Conservation (phyloP, 2,329 filamentous ascomycete species). For the Fonsecaea nubica region DNA sequence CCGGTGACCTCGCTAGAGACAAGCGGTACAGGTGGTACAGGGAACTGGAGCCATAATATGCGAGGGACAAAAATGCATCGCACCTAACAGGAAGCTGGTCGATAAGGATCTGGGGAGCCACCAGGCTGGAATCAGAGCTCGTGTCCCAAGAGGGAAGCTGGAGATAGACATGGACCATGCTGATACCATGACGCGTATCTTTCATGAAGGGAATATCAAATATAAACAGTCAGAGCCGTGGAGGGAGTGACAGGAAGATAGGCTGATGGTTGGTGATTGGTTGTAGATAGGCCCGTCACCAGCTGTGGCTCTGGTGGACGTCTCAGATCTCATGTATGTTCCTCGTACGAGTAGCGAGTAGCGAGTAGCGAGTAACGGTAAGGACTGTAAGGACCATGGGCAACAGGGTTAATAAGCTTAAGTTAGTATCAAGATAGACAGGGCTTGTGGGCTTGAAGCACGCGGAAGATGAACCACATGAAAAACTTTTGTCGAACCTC, state of each 20-base stretch:
- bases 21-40: background rate
- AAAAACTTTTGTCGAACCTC: background rate
- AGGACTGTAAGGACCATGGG: background rate
- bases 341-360: background rate
- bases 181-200: slow-evolving; percentile 14
- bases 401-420: background rate
- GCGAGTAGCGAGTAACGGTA: too few species aligned
- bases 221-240: slow-evolving; percentile 12
- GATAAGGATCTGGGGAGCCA: background rate
- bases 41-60: slow-evolving; percentile 1
- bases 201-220: slow-evolving; percentile 14
- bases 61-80: background rate
- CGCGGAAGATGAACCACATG: background rate
- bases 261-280: slow-evolving; percentile 13
- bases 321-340: background rate
- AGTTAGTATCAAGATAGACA: background rate
- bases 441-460: slow-evolving; percentile 2
- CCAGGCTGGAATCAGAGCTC: slow-evolving; percentile 6
- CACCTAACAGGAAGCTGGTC: background rate
- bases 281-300: slow-evolving; percentile 12
- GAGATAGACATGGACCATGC: background rate
- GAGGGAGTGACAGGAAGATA: background rate
- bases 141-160: slow-evolving; percentile 5
- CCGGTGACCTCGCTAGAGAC: background rate
- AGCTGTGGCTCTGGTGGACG: slow-evolving; percentile 1